These are phyloP conservation scores for Annona squamosa DNA, from an alignment of 164 flowering plant genomes.

Conservation along the genomic window DNA sequence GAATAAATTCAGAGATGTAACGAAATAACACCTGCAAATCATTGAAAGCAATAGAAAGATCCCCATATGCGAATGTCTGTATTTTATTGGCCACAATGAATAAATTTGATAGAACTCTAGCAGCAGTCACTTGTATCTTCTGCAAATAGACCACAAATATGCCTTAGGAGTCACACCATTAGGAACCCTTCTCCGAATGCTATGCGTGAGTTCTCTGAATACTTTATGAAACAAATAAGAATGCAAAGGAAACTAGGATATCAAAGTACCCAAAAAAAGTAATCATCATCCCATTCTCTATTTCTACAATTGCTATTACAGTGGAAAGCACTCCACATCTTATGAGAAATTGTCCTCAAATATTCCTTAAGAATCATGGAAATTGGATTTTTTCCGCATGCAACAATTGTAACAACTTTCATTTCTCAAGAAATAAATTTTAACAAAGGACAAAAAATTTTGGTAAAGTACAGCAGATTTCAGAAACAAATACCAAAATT, in stretches of 20 bases:
- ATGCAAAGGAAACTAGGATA: neutral
- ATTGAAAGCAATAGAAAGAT: slow-evolving; percentile 51
- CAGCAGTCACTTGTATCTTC: slow-evolving; percentile 78
- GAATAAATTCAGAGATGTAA: slow-evolving; percentile 3
- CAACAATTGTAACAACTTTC: too few relatives aligned
- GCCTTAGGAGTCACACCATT: neutral
- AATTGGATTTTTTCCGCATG: too few relatives aligned
- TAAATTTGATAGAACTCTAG: slow-evolving; percentile 54
- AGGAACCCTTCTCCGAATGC: neutral
- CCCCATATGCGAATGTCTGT: slow-evolving; percentile 35
- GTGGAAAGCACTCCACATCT: too few relatives aligned
- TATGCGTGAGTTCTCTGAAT: neutral
- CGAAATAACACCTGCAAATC: slow-evolving; percentile 55
- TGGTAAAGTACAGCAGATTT: too few relatives aligned
- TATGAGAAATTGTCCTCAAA: too few relatives aligned
- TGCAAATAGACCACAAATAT: slow-evolving; percentile 25
- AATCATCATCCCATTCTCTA: neutral
- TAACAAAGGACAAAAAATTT: too few relatives aligned
- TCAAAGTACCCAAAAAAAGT: neutral
- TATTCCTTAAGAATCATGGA: too few relatives aligned
- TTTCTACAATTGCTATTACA: neutral
- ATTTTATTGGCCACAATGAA: slow-evolving; percentile 41
- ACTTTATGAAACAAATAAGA: neutral
- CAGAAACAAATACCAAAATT: too few relatives aligned
- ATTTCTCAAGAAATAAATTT: too few relatives aligned